Evolutionary conservation across 768 basidiomycete genomes (phyloP).

Genomic region (Paxillus involutus): DNA sequence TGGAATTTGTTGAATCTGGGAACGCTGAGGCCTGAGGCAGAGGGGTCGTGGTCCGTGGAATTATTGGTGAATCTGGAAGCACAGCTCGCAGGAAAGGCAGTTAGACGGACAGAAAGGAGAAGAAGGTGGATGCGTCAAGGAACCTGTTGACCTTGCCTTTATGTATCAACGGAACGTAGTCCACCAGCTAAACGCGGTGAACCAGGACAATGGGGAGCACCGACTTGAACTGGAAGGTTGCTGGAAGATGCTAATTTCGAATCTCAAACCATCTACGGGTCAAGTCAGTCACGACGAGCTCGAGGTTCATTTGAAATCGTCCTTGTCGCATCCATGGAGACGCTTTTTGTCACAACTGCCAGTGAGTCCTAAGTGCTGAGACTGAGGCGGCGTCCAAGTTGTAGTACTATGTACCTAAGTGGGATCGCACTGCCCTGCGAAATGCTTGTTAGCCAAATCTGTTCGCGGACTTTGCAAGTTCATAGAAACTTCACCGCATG

Average conservation of each 20-base stretch:
- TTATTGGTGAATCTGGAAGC: neutral
- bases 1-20: neutral
- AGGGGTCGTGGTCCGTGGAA: neutral
- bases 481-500: neutral
- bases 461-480: neutral
- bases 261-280: neutral
- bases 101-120: neutral
- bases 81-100: slow-evolving; percentile 4
- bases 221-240: no score
- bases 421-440: neutral
- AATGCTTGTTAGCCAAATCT: neutral
- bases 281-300: neutral
- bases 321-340: neutral
- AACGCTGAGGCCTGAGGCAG: neutral
- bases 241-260: neutral
- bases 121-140: neutral
- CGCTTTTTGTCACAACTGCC: neutral
- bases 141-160: slow-evolving; percentile 1
- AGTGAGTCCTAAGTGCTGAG: no score
- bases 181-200: neutral
- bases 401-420: neutral
- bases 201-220: slow-evolving; percentile 6
- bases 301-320: neutral
- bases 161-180: neutral
- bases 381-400: neutral